These are phyloP conservation scores for Mallotus repandus DNA, from an alignment of 441 rosid species.

Conservation along the genomic window DNA sequence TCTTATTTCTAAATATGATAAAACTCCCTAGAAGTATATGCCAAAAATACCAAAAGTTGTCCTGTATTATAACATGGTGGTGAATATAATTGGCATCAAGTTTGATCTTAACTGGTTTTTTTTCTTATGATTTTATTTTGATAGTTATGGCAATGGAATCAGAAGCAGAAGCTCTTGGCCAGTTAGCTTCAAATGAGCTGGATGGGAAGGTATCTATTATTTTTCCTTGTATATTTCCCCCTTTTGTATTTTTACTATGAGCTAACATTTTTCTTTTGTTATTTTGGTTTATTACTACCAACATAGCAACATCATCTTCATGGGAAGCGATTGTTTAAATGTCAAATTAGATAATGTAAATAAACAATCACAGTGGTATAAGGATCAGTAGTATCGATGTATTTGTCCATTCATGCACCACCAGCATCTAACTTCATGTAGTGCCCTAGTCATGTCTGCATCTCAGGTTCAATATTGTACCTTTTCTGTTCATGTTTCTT, in stretches of 20 bases:
- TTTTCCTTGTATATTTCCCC: not conserved
- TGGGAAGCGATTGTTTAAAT: not conserved
- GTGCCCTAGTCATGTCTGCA: not conserved
- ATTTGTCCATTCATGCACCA: not conserved
- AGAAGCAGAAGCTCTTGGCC: conserved; percentile 71
- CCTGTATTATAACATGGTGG: not conserved
- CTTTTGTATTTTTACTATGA: not conserved
- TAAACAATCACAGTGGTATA: not conserved
- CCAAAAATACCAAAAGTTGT: not conserved
- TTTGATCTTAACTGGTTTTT: conserved; percentile 14
- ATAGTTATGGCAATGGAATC: conserved; percentile 81
- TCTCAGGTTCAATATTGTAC: not conserved
- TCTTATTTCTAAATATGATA: not conserved
- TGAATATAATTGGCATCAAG: conserved; percentile 3
- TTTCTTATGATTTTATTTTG: conserved; percentile 12
- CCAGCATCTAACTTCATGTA: not conserved
- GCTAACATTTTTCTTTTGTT: not conserved
- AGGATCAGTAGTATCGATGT: not conserved
- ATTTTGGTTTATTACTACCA: not conserved
- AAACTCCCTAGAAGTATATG: not conserved
- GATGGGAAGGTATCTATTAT: conserved; percentile 60
- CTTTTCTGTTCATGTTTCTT: not conserved
- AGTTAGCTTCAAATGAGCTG: conserved; percentile 65
- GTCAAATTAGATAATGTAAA: not conserved
- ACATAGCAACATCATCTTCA: not conserved